These are phyloP conservation scores for Vigna hirtella DNA, from an alignment of 306 rosid genomes.

Conservation along the genomic window DNA sequence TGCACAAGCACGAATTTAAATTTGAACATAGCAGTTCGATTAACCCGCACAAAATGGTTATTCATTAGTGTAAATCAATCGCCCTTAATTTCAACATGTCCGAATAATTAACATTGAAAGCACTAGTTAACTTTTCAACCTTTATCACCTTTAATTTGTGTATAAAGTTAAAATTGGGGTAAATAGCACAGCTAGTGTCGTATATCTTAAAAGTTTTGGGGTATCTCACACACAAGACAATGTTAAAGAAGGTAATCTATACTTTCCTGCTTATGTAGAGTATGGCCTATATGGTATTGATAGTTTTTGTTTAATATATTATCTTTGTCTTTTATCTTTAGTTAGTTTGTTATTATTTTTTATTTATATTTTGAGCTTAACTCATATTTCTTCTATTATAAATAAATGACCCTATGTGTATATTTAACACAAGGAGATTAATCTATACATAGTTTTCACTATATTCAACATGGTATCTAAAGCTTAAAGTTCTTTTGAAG, in stretches of 20 bases:
- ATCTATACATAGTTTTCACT: too few species aligned
- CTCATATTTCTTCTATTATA: too few species aligned
- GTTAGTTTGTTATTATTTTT: too few species aligned
- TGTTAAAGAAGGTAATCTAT: conserved; percentile 11
- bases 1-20: conserved; percentile 24
- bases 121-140: neutral
- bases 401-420: too few species aligned
- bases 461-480: too few species aligned
- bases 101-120: neutral
- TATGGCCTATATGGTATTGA: conserved; percentile 16
- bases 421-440: too few species aligned
- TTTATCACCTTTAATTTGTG: conserved; percentile 1
- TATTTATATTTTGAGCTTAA: too few species aligned
- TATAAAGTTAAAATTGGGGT: conserved; percentile 25
- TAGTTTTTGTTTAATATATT: neutral
- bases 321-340: too few species aligned
- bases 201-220: conserved; percentile 4
- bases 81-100: conserved; percentile 11
- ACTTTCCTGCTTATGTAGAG: conserved; percentile 7
- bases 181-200: neutral
- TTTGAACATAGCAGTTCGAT: neutral
- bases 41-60: neutral
- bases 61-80: neutral
- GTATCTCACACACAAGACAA: neutral
- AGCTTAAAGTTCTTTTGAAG: too few species aligned